Conservation (phyloP, 108 stramenopile species). For the Fragilaria crotonensis region DNA sequence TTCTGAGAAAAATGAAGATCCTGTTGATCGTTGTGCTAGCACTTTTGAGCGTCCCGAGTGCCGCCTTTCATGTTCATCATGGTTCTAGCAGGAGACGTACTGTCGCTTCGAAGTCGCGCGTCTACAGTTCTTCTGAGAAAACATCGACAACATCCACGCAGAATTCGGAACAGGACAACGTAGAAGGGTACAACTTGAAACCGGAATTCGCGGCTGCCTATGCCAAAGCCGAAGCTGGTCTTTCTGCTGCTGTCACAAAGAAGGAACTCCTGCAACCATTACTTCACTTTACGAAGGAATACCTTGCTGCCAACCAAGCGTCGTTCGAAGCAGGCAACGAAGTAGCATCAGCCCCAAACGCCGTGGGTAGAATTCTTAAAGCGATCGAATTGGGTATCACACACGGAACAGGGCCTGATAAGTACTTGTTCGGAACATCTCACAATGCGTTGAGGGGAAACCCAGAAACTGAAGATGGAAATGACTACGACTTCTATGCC, state of each 20-base stretch:
- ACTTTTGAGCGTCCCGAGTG: too few species aligned
- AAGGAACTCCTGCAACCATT: slow-evolving; percentile 24
- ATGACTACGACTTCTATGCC: slow-evolving; percentile 67
- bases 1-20: too few species aligned
- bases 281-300: slow-evolving; percentile 67
- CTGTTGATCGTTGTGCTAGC: too few species aligned
- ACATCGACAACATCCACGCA: background rate
- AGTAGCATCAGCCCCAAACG: slow-evolving; percentile 14
- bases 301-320: slow-evolving; percentile 49
- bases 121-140: background rate
- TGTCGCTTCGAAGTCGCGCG: too few species aligned
- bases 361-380: slow-evolving; percentile 42
- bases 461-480: slow-evolving; percentile 30
- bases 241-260: slow-evolving; percentile 27
- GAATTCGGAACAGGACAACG: background rate
- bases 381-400: slow-evolving; percentile 55
- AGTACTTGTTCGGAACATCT: slow-evolving; percentile 59
- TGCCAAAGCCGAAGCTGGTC: slow-evolving; percentile 22
- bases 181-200: slow-evolving; percentile 1
- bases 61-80: too few species aligned
- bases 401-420: slow-evolving; percentile 58
- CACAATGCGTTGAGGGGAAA: slow-evolving; percentile 71
- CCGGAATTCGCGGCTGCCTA: slow-evolving; percentile 53
- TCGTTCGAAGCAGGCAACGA: slow-evolving; percentile 24
- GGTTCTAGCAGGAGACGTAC: too few species aligned